Percentiles rank a stretch among this genome's conserved stretches.
These are phyloP conservation scores for Russula sp. DNA, from an alignment of 768 basidiomycete species.

Conservation along the genomic window DNA sequence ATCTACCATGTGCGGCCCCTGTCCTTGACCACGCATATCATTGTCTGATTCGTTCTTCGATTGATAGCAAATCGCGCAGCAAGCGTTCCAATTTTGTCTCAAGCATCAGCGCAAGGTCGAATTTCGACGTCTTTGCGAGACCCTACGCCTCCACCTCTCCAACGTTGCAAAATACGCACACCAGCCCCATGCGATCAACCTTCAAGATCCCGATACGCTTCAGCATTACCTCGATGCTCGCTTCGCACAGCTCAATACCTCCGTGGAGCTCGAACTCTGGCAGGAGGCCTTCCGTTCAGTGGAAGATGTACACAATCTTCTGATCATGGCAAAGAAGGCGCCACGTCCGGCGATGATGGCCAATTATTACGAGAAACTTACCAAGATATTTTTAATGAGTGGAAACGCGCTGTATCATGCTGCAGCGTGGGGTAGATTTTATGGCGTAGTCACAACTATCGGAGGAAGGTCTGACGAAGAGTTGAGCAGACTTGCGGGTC, in stretches of 20 bases:
- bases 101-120: conserved; percentile 93
- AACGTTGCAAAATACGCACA: conserved; percentile 95
- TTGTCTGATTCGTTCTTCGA: background rate
- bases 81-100: conserved; percentile 96
- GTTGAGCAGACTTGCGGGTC: conserved; percentile 74
- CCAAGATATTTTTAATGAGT: conserved; percentile 93
- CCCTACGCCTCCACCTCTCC: conserved; percentile 87
- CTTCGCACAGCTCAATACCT: conserved; percentile 93
- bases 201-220: conserved; percentile 90
- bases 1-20: conserved; percentile 79
- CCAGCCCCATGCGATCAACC: conserved; percentile 92
- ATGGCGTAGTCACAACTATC: conserved; percentile 64
- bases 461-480: conserved; percentile 78
- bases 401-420: conserved; percentile 95
- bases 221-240: conserved; percentile 96
- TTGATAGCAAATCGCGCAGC: conserved; percentile 84
- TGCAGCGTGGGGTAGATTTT: conserved; percentile 90
- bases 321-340: conserved; percentile 90
- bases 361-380: conserved; percentile 97
- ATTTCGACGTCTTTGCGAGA: conserved; percentile 95
- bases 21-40: background rate
- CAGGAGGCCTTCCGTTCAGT: conserved; percentile 98
- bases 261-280: conserved; percentile 98
- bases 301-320: conserved; percentile 94
- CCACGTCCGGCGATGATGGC: conserved; percentile 97